Conservation (phyloP, 768 basidiomycete species). For the Pleurotus djamor region DNA sequence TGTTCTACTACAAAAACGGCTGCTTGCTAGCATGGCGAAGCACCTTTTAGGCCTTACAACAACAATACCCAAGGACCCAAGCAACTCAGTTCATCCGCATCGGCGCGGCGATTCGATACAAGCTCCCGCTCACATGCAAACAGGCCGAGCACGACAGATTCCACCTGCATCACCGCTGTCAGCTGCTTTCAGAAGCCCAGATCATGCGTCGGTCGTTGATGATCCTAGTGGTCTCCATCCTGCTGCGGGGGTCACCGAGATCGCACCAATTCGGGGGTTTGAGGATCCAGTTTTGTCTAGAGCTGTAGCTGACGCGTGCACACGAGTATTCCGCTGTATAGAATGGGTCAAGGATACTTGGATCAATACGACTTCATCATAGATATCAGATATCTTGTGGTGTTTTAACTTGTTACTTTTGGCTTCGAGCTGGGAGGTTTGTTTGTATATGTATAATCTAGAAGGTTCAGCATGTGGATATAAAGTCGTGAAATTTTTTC, state of each 20-base stretch:
- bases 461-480: no score
- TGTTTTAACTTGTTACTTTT: no score
- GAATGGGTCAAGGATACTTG: constrained; percentile 58
- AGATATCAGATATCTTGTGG: no score
- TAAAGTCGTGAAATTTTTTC: no score
- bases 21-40: constrained; percentile 39
- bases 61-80: constrained; percentile 11
- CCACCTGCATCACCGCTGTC: neutral
- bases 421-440: no score
- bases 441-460: no score
- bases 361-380: constrained; percentile 32
- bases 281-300: constrained; percentile 56
- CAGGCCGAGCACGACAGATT: constrained; percentile 23
- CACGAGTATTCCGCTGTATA: constrained; percentile 37
- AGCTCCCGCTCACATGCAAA: constrained; percentile 23
- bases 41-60: constrained; percentile 11
- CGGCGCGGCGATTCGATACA: neutral
- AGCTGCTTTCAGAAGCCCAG: neutral
- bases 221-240: neutral
- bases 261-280: constrained; percentile 53
- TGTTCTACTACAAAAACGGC: constrained; percentile 55
- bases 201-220: neutral
- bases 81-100: constrained; percentile 1
- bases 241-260: constrained; percentile 10
- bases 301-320: constrained; percentile 38